Evolutionary conservation across 768 basidiomycete genomes (phyloP).

Genomic region (Agaricus subrufescens): DNA sequence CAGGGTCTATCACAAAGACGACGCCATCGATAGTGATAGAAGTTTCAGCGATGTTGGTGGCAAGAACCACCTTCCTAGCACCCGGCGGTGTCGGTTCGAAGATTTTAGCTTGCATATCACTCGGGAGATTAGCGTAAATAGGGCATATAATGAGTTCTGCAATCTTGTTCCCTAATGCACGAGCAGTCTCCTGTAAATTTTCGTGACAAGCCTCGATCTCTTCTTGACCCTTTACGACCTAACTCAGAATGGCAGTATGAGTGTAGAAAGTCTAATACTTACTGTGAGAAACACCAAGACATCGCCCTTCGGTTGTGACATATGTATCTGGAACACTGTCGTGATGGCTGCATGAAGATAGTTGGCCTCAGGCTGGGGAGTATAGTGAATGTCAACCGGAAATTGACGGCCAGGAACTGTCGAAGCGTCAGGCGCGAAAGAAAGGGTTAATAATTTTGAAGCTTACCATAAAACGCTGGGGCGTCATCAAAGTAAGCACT

Average conservation of each 20-base stretch:
- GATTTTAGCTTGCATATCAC: constrained; percentile 99
- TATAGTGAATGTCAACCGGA: constrained; percentile 98
- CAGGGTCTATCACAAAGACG: constrained; percentile 98
- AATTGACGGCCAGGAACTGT: constrained; percentile 94
- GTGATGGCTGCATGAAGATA: constrained; percentile 98
- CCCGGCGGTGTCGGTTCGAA: constrained; percentile 98
- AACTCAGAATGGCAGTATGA: constrained; percentile 9
- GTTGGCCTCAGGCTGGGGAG: constrained; percentile 98
- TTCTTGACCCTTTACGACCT: constrained; percentile 79
- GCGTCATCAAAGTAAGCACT: constrained; percentile 96
- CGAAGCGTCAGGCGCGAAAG: constrained; percentile 1
- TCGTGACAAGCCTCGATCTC: constrained; percentile 98
- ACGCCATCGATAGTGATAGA: constrained; percentile 99
- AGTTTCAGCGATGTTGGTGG: constrained; percentile 99
- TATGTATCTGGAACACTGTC: constrained; percentile 98
- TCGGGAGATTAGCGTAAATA: constrained; percentile 98
- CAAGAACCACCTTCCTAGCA: constrained; percentile 94
- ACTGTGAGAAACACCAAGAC: constrained; percentile 97
- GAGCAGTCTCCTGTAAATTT: constrained; percentile 91
- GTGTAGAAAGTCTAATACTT: constrained; percentile 18
- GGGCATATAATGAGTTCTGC: constrained; percentile 93
- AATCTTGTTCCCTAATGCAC: constrained; percentile 94
- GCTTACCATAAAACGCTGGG: constrained; percentile 87
- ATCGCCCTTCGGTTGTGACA: constrained; percentile 96
- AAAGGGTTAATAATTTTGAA: neutral